Percentiles rank a stretch among this genome's conserved stretches.
Conservation (phyloP, 2,329 filamentous ascomycete genomes). For the Sodiomyces alkalinus region DNA sequence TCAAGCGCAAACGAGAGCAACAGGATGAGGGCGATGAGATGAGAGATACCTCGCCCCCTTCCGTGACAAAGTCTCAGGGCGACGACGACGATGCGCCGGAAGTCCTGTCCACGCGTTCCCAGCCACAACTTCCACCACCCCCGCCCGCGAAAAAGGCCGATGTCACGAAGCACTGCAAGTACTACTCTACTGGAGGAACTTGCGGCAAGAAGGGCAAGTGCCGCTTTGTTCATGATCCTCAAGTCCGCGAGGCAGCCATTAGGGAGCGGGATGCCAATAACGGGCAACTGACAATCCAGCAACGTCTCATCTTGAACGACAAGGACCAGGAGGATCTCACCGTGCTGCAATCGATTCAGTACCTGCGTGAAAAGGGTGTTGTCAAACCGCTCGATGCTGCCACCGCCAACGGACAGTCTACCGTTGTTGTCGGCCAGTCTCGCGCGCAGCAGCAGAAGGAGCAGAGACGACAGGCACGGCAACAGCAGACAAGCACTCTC, state of each 20-base stretch:
- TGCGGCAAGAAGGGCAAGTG: conserved; percentile 64
- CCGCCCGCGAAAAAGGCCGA: conserved; percentile 41
- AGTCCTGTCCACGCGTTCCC: conserved; percentile 33
- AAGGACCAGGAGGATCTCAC: conserved; percentile 53
- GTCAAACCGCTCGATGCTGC: conserved; percentile 20
- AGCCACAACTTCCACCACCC: conserved; percentile 18
- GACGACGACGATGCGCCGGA: conserved; percentile 45
- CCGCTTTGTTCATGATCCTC: conserved; percentile 53
- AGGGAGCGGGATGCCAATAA: conserved; percentile 50
- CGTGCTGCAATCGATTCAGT: conserved; percentile 50
- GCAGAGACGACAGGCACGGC: background rate
- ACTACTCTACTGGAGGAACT: conserved; percentile 52
- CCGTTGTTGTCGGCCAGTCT: no score
- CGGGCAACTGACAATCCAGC: conserved; percentile 49
- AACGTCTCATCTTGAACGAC: conserved; percentile 50
- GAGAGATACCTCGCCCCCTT: conserved; percentile 31
- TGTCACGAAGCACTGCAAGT: conserved; percentile 53
- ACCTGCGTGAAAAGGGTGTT: conserved; percentile 44
- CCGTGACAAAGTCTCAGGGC: no score
- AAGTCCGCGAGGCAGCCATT: conserved; percentile 46
- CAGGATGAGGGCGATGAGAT: conserved; percentile 54
- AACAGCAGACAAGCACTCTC: conserved; percentile 11
- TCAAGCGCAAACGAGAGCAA: conserved; percentile 53
- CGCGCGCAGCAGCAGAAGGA: conserved; percentile 1
- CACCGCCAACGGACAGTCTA: conserved; percentile 6